phyloP scores from a whole-genome alignment of 495 filamentous ascomycete species.

The Tuber aestivum region DNA sequence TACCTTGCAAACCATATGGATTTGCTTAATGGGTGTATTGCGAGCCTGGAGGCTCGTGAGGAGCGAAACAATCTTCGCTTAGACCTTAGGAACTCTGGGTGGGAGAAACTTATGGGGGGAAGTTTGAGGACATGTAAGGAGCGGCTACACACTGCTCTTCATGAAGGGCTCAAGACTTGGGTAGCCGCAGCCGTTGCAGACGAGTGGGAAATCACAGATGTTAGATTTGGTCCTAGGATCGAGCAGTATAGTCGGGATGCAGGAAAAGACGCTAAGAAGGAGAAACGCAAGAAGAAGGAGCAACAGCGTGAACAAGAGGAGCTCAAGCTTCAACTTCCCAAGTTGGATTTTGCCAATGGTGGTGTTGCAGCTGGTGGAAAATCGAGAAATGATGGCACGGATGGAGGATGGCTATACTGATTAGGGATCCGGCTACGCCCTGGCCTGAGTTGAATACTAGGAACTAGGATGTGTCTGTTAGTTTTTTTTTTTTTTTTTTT shows the following conservation, averaged over 20 bases:
- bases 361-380: conserved; percentile 16
- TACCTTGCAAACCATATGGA: conserved; percentile 90
- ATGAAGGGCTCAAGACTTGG: conserved; percentile 84
- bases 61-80: conserved; percentile 73
- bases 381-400: neutral
- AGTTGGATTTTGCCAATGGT: conserved; percentile 27
- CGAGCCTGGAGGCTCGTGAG: conserved; percentile 64
- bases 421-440: neutral
- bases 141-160: conserved; percentile 82
- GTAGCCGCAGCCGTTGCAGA: conserved; percentile 79
- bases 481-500: neutral
- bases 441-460: neutral
- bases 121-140: conserved; percentile 89
- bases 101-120: conserved; percentile 81
- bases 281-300: conserved; percentile 33
- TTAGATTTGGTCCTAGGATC: conserved; percentile 38
- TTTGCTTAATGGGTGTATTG: conserved; percentile 82
- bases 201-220: conserved; percentile 59
- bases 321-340: conserved; percentile 28
- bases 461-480: neutral
- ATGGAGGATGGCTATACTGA: conserved; percentile 33
- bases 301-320: conserved; percentile 32
- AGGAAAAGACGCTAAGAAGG: conserved; percentile 30
- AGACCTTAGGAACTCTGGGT: conserved; percentile 75
- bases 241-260: conserved; percentile 22